Evolutionary conservation across 345 rosid species (phyloP).

Genomic region (Aquilaria malaccensis): DNA sequence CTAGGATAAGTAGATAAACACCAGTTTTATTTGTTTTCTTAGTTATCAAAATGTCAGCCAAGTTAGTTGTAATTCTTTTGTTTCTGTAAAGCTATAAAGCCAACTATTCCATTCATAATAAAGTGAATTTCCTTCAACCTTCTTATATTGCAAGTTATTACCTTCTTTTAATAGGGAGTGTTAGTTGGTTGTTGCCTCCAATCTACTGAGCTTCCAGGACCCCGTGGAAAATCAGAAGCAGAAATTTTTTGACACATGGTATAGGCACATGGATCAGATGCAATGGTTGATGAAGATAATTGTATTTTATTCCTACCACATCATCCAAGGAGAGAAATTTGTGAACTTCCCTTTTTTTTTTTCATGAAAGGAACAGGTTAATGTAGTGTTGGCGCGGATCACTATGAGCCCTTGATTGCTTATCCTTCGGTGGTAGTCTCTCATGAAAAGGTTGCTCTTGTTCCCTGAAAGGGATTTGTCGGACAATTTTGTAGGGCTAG

Average conservation of each 20-base stretch:
- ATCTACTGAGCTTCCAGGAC: too few species aligned
- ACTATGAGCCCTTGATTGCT: conserved; percentile 88
- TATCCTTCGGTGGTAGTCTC: conserved; percentile 58
- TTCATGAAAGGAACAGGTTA: conserved; percentile 99
- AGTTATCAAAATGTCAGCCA: too few species aligned
- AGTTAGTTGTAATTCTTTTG: too few species aligned
- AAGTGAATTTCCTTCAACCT: too few species aligned
- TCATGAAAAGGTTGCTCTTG: conserved; percentile 79
- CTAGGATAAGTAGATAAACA: too few species aligned
- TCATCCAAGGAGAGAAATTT: conserved; percentile 75
- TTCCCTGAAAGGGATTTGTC: conserved; percentile 40
- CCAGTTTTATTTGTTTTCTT: too few species aligned
- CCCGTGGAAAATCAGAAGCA: too few species aligned
- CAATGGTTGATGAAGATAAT: conserved; percentile 89
- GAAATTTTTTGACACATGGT: conserved; percentile 24
- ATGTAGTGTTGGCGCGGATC: conserved; percentile 98
- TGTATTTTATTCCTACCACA: conserved; percentile 98
- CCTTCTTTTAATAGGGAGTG: too few species aligned
- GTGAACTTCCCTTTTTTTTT: conserved; percentile 73
- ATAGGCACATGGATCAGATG: conserved; percentile 98
- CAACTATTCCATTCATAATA: too few species aligned
- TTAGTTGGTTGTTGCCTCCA: too few species aligned
- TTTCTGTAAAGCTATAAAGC: too few species aligned
- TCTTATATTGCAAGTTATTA: too few species aligned
- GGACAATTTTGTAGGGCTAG: conserved; percentile 39